These are phyloP conservation scores for Clausena lansium DNA, from an alignment of 345 rosid species.

Conservation along the genomic window DNA sequence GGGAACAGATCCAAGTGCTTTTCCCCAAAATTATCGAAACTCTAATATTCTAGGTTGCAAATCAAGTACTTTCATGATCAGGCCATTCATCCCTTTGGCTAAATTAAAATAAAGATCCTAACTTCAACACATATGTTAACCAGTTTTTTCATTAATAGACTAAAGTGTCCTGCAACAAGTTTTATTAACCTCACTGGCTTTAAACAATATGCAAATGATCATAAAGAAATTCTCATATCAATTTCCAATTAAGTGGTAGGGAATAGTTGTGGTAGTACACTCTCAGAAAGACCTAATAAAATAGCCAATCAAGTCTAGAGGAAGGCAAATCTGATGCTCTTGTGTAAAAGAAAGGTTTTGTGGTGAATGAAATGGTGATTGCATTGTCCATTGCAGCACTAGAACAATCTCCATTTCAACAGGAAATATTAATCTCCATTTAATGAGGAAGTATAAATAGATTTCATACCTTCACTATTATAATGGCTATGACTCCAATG, in stretches of 20 bases:
- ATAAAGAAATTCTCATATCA: background rate
- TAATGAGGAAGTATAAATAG: background rate
- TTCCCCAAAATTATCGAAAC: background rate
- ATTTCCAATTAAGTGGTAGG: background rate
- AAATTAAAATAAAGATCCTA: background rate
- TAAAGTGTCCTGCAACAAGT: too few species aligned
- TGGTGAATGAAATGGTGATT: background rate
- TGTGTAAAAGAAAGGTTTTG: background rate
- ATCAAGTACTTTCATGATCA: background rate
- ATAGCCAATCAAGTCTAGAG: background rate
- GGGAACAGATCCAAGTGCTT: background rate
- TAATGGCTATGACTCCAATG: slow-evolving; percentile 76
- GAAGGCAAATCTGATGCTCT: background rate
- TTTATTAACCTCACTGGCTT: background rate
- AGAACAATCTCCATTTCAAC: background rate
- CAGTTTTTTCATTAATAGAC: too few species aligned
- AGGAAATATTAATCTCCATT: background rate
- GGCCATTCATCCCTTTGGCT: background rate
- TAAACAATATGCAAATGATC: background rate
- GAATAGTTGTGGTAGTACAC: background rate
- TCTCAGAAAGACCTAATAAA: background rate
- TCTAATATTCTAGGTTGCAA: background rate
- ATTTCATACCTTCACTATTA: slow-evolving; percentile 74
- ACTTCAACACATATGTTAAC: background rate
- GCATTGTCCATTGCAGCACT: background rate